A percentile compares a stretch with the other conserved stretches of the same genome.
Evolutionary conservation across 2,329 filamentous ascomycete genomes (phyloP).

Genomic region (Pseudogymnoascus sp.): DNA sequence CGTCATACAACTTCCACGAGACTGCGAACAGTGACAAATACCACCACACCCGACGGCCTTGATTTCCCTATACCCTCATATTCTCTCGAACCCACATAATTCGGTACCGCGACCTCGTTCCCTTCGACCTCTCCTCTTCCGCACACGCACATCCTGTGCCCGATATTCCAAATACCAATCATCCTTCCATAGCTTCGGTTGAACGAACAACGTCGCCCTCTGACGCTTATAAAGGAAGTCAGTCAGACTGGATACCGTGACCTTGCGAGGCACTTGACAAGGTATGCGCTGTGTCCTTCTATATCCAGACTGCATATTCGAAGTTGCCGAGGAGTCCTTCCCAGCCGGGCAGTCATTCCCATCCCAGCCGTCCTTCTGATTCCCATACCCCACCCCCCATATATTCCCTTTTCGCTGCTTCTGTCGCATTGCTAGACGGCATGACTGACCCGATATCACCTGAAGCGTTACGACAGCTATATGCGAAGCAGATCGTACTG

Average conservation of each 20-base stretch:
- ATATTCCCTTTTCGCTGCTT: conserved; percentile 1
- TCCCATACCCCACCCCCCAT: background rate
- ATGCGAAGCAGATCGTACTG: conserved; percentile 4
- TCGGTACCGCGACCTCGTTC: background rate
- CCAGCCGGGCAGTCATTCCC: background rate
- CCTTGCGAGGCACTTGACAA: conserved; percentile 3
- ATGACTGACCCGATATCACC: conserved; percentile 3
- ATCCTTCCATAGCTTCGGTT: background rate
- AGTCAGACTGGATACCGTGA: background rate
- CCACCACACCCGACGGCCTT: background rate
- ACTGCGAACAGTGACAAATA: conserved; percentile 3
- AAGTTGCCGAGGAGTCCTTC: background rate
- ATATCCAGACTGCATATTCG: conserved; percentile 1
- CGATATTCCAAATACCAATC: background rate
- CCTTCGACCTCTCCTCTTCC: background rate
- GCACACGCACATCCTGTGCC: conserved; percentile 1
- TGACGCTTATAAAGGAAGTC: conserved; percentile 4
- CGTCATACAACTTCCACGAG: conserved; percentile 6
- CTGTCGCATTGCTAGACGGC: background rate
- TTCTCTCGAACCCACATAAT: conserved; percentile 3
- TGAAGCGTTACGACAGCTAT: conserved; percentile 3
- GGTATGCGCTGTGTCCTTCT: background rate
- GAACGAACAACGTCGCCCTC: background rate
- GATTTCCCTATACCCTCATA: background rate
- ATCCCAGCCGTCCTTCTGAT: background rate